phyloP scores from a whole-genome alignment of 2,329 filamentous ascomycete genomes.

The Cyphellophora attinorum region DNA sequence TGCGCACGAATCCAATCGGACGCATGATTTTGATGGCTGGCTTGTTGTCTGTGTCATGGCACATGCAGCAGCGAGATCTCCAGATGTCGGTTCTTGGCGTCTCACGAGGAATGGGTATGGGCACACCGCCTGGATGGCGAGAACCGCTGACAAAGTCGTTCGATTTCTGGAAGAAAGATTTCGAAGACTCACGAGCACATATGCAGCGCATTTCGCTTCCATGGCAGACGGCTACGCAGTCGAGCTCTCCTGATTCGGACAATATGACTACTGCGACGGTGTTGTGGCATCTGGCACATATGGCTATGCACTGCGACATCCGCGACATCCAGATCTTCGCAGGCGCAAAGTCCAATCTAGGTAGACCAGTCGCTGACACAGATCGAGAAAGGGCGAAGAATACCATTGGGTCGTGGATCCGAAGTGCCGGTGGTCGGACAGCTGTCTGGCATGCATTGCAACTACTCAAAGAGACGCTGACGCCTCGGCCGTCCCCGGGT shows the following conservation, averaged over 20 bases:
- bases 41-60: conserved; percentile 86
- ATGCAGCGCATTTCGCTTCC: conserved; percentile 16
- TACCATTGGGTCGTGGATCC: conserved; percentile 77
- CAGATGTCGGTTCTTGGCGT: conserved; percentile 74
- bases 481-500: conserved; percentile 3
- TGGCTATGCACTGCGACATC: conserved; percentile 95
- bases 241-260: conserved; percentile 45
- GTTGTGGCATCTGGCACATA: conserved; percentile 85
- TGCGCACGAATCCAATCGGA: conserved; percentile 86
- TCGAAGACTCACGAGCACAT: conserved; percentile 60
- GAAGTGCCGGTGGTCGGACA: conserved; percentile 74
- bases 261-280: conserved; percentile 82
- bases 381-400: conserved; percentile 72
- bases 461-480: conserved; percentile 64
- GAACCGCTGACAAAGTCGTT: conserved; percentile 76
- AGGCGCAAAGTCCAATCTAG: conserved; percentile 71
- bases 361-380: conserved; percentile 69
- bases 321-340: conserved; percentile 94
- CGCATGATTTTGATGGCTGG: conserved; percentile 90
- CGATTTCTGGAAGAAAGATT: conserved; percentile 86
- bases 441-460: conserved; percentile 85
- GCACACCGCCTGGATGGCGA: conserved; percentile 71
- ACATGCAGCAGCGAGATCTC: conserved; percentile 92
- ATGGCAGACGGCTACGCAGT: conserved; percentile 21
- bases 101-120: conserved; percentile 52